Evolutionary conservation across 1,284 basidiomycete species (phyloP), one percentile per base, ranked within the genome.

Genomic region (Stygiomarasmius scandens): DNA sequence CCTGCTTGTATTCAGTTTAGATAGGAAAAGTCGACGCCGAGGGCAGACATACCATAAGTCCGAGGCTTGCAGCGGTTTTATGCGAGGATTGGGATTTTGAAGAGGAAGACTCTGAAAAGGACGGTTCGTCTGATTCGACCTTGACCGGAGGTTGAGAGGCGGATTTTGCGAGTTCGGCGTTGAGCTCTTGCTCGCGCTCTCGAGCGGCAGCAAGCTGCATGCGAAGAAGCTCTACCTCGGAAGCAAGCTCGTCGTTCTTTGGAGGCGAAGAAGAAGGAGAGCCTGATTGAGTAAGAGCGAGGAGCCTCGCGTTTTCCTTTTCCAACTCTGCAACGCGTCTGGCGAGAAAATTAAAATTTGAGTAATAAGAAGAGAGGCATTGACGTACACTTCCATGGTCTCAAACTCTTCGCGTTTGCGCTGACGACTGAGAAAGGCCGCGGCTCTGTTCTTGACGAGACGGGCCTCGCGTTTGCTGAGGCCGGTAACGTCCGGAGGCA

Each of bases 381-480:
- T 63, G 60, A 77, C 71, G 76, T 79, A 93, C 89, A 88, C 74
- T 79, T 95, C 92, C 87, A 95, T 93, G 68, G 74, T 80, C 74
- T 95, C 93, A 67, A 94, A 95, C 75, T 95, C 93, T 75, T 95
- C 93, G 59, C 93, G 86, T 75, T 95, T 95, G 66, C 93, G 82
- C 74, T 95, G 93, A 68, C 93, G 81, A 71, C 87, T 90, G 66
- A 95, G 85, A 77, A 95, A 95, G 55, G 93, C 93, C 9, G 93
- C 93, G 12, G 93, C 93, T 55, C 93, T 84, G 76, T 95, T 95
- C 80, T 95, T 95, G 59, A 95, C 91, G 14, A 95, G 82, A 55
- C 93, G 85, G 52, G 93, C 93, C 74, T 95, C 93, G 58, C 92
- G 88, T 74, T 95, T 95, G 78, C 82, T 88, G 58, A 95, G 82